phyloP scores from a whole-genome alignment of 2,329 filamentous ascomycete genomes.

The Cadophora sp. region DNA sequence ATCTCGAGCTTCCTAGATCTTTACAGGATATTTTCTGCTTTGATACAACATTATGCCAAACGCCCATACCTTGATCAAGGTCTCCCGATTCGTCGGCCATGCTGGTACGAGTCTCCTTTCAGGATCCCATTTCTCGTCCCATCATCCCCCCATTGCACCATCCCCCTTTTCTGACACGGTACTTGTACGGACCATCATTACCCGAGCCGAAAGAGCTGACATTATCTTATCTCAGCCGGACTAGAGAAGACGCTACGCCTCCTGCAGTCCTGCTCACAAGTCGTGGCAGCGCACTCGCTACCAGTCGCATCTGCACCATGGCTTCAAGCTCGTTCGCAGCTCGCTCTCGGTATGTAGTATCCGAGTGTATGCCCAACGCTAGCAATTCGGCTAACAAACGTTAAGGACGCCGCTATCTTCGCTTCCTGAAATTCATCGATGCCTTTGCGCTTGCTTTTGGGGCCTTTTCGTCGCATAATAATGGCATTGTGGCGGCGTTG shows the following conservation, averaged over 20 bases:
- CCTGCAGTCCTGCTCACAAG: constrained; percentile 57
- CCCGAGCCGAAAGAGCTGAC: constrained; percentile 6
- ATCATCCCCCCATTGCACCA: background rate
- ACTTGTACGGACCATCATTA: background rate
- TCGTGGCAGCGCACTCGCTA: constrained; percentile 53
- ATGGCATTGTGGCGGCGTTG: constrained; percentile 47
- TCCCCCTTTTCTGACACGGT: background rate
- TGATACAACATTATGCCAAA: background rate
- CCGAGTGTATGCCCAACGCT: background rate
- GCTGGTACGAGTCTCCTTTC: constrained; percentile 1
- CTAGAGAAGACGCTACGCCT: constrained; percentile 66
- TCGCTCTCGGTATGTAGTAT: constrained; percentile 48
- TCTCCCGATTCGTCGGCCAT: constrained; percentile 17
- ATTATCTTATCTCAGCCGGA: constrained; percentile 51
- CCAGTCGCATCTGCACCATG: constrained; percentile 47
- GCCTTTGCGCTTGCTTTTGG: constrained; percentile 59
- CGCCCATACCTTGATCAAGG: background rate
- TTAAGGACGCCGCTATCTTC: constrained; percentile 64
- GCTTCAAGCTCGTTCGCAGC: constrained; percentile 47
- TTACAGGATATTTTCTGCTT: background rate
- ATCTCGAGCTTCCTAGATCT: background rate
- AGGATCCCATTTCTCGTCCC: background rate
- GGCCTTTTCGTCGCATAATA: constrained; percentile 43
- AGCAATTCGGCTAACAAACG: background rate
- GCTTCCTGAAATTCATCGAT: constrained; percentile 71